Evolutionary conservation across 2,329 filamentous ascomycete species (phyloP), one percentile per base, ranked within the genome.

Genomic region (Diaporthe sp.): DNA sequence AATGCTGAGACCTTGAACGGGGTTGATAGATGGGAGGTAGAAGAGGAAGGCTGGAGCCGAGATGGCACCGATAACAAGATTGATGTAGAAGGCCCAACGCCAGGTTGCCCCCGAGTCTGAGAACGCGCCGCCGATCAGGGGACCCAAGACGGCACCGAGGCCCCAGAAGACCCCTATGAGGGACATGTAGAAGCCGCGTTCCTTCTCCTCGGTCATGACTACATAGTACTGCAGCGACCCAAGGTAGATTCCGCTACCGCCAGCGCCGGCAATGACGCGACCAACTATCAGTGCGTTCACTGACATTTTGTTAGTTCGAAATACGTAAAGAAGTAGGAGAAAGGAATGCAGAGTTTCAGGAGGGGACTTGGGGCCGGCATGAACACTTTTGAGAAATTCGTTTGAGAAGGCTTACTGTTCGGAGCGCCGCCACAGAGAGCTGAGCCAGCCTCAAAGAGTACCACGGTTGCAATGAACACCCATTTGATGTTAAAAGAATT

Each of bases 41-140:
- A 88, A 85, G 68, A 89, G 15, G 67, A 85, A 87, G 22, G 85
- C 81, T 0, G 88, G 89, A 0, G 84, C 82, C n/a, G 82, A 83
- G 8, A 84, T 77, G 4, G 80, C 88, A 1, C 83, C 85, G 61
- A 90, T 82, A 53, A 82, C 77, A 4, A 89, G 81, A 74, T 90
- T 90, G 80, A 90, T 87, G 79, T 90, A 90, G 76, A 88, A 88
- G 0, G 82, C 83, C 82, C 80, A 83, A 12, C 84, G 76, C 83
- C 83, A 85, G 2, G 80, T 82, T 0, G 81, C 85, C 4, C 71
- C 60, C n/a, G 78, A 81, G 7, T 80, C 80, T 7, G 81, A 76
- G 49, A 86, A 85, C 13, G 79, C 80, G 20, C 81, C 82, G 28
- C 84, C 82, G 71, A 85, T 78, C 37, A 84, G 76, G 10, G 86